phyloP scores from a whole-genome alignment of 208 protist genomes.

The Wallacemonas rigidus region DNA sequence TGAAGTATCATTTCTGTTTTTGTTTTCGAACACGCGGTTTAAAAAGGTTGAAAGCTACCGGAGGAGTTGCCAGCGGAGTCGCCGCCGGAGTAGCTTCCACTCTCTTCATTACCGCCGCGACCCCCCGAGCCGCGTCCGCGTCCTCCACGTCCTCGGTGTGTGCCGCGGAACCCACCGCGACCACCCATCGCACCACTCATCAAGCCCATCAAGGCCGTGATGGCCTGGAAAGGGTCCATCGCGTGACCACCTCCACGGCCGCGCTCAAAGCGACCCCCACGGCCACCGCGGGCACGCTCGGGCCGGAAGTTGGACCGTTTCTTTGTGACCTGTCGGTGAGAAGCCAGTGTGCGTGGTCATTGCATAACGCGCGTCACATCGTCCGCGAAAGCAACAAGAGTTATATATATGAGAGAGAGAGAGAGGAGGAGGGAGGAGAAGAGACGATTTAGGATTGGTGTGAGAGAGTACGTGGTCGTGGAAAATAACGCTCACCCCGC shows the following conservation, averaged over 20 bases:
- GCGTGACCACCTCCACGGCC: slow-evolving; percentile 17
- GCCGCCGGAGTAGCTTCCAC: slow-evolving; percentile 4
- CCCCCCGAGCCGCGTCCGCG: slow-evolving; percentile 25
- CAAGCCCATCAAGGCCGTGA: slow-evolving; percentile 74
- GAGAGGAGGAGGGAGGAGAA: slow-evolving; percentile 16
- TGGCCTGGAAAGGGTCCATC: slow-evolving; percentile 60
- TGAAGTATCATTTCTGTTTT: neutral
- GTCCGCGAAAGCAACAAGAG: no score
- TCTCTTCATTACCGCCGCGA: slow-evolving; percentile 25
- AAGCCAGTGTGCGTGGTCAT: neutral
- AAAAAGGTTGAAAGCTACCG: slow-evolving; percentile 55
- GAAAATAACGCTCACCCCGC: neutral
- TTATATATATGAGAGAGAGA: neutral
- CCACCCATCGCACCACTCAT: slow-evolving; percentile 39
- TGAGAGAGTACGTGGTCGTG: neutral
- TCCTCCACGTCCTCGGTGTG: slow-evolving; percentile 17
- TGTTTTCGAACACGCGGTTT: neutral
- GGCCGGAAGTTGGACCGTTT: slow-evolving; percentile 75
- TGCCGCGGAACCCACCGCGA: slow-evolving; percentile 16
- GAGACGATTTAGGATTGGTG: slow-evolving; percentile 8
- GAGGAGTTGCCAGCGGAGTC: slow-evolving; percentile 13
- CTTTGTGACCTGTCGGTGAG: slow-evolving; percentile 57
- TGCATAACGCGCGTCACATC: no score
- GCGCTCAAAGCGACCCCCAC: slow-evolving; percentile 31
- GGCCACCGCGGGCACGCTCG: slow-evolving; percentile 44